Percentiles rank a stretch among this genome's conserved stretches.
Evolutionary conservation across 139 green algal species (phyloP).

Genomic region (Chlorella vulgaris): DNA sequence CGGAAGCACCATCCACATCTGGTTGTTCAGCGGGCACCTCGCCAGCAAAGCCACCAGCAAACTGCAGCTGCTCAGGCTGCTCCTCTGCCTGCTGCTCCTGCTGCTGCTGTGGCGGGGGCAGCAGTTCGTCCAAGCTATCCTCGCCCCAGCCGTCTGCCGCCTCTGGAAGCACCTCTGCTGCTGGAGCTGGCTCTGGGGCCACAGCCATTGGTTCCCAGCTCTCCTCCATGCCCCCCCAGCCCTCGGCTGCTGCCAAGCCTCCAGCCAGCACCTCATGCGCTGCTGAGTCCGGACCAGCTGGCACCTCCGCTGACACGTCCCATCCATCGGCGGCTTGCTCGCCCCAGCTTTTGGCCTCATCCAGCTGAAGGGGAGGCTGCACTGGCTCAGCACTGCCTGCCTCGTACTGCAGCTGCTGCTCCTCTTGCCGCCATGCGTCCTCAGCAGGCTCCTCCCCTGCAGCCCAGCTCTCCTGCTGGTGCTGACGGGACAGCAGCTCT

Average conservation of each 20-base stretch:
- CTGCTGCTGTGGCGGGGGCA: conserved; percentile 1
- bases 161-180: neutral
- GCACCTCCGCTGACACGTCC: neutral
- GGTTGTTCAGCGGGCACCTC: too few relatives aligned
- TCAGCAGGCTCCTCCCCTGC: neutral
- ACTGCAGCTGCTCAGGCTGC: neutral
- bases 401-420: neutral
- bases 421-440: neutral
- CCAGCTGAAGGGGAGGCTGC: neutral
- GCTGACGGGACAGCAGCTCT: neutral
- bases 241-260: neutral
- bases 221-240: conserved; percentile 10
- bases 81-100: neutral
- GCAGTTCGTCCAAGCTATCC: neutral
- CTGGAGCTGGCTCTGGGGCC: neutral
- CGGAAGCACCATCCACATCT: too few relatives aligned
- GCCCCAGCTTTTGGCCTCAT: neutral
- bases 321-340: neutral
- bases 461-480: conserved; percentile 12
- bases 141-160: conserved; percentile 17
- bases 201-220: neutral
- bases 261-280: neutral
- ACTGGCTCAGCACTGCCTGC: neutral
- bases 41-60: too few relatives aligned
- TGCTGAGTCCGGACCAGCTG: neutral